Evolutionary conservation across 2,329 filamentous ascomycete species (phyloP), one percentile per base, ranked within the genome.

Genomic region (Calonectria multiphialidica): DNA sequence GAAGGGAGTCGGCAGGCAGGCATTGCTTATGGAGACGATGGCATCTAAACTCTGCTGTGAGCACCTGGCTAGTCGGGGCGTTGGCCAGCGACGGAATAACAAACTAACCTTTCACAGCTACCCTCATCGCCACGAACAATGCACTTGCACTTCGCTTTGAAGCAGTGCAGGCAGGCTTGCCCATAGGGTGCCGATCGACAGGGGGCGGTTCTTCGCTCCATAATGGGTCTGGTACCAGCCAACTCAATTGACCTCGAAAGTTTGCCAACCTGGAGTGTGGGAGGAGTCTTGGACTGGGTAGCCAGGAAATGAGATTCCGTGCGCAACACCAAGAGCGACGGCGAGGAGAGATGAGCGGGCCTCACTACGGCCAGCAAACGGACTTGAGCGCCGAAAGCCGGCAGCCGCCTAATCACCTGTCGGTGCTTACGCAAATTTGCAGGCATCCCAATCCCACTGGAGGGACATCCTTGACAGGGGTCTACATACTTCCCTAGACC

Each of bases 61-160:
- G 30, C 15, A 37, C 35, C 10, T 37, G 10, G 3, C 13, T 37
- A 12, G 35, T 37, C 3, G 13, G 23, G 2, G 7, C 7, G 23
- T 30, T 8, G 15, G 16, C 49, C 23, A 55, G 28, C 28, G 16
- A 33, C 49, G 23, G 23, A 33, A 16, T 50, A 13, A 25, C 18
- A 47, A 23, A 30, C 49, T 55, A 8, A 28, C 49, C 62, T 65
- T 40, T 65, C 62, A 44, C 62, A 65, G 44, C 12, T 28, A 18
- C 21, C 25, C 8, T 37, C 40, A 5, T 50, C 30, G 10, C 44
- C 16, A 21, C 62, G 42, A 9, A 25, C 10, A 28, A 65, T 35
- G 21, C 62, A 65, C 37, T 42, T 65, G 30, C 62, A 65, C 28
- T 65, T 65, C 8, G 62, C 33, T 21, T 65, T 50, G 42, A 44